phyloP scores from a whole-genome alignment of 192 early-diverging fungal species.

The Backusella tarrabulga region DNA sequence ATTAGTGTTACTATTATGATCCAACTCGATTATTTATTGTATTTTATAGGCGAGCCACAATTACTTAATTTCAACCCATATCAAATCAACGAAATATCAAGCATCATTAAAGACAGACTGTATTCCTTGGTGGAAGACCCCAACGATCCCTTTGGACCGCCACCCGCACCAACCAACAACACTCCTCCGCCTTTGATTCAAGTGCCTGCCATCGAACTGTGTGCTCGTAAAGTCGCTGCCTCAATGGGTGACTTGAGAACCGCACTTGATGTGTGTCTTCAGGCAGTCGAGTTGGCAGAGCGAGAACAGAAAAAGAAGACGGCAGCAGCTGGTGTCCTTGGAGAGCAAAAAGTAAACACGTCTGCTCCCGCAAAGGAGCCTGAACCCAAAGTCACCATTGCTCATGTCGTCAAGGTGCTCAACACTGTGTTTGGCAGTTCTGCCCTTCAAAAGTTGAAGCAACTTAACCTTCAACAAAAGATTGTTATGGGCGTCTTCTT shows the following conservation, averaged over 20 bases:
- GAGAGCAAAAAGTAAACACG: slow-evolving; percentile 9
- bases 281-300: slow-evolving; percentile 84
- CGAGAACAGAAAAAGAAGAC: slow-evolving; percentile 54
- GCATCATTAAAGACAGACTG: slow-evolving; percentile 87
- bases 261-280: slow-evolving; percentile 80
- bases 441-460: slow-evolving; percentile 59
- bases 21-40: not conserved
- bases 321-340: slow-evolving; percentile 25
- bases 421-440: slow-evolving; percentile 59
- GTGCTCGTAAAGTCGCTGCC: slow-evolving; percentile 87
- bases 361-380: not conserved
- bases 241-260: slow-evolving; percentile 81
- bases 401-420: slow-evolving; percentile 75
- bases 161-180: slow-evolving; percentile 7
- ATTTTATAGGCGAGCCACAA: slow-evolving; percentile 56
- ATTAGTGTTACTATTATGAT: not conserved
- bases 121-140: slow-evolving; percentile 44
- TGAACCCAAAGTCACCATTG: slow-evolving; percentile 75
- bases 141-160: slow-evolving; percentile 3
- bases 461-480: slow-evolving; percentile 79
- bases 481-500: slow-evolving; percentile 63
- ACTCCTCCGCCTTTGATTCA: slow-evolving; percentile 65
- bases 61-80: slow-evolving; percentile 91
- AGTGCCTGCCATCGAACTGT: slow-evolving; percentile 82
- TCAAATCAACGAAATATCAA: slow-evolving; percentile 75